Evolutionary conservation across 2,329 filamentous ascomycete species (phyloP), one percentile per base, ranked within the genome.

Genomic region (Cladophialophora bantiana): DNA sequence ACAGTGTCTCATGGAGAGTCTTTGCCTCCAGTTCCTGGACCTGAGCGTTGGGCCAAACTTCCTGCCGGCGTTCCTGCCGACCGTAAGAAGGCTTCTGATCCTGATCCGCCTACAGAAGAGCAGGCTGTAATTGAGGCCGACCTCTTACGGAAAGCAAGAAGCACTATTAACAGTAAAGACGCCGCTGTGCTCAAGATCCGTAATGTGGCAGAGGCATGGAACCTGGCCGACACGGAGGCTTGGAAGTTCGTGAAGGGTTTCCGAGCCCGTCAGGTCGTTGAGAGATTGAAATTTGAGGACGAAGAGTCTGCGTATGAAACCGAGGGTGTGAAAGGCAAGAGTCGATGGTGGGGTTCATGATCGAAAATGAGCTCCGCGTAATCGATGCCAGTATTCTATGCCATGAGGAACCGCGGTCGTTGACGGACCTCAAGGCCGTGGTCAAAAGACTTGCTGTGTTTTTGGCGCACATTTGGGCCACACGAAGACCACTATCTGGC

Each of bases 171-270:
- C 70, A 77, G 74, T 66, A 76, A 77, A 68, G 73, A 79, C 34
- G 73, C 73, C 48, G 78, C 79, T 63, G 71, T 77, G 31, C 75
- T 77, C 68, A 75, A 73, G 62, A 78, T 83, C 56, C 79, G 77
- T 50, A 80, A 81, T 48, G 79, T 82, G 63, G 77, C 80, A 35
- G 82, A 83, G 73, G 81, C 81, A 38, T 83, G 82, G 88, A 89
- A 88, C 73, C 71, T 89, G 70, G 86, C 85, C 1, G 88, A 90
- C 72, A 85, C 86, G 2, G 88, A 90, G 75, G 82, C 84, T 7
- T 90, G 88, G 88, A 84, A 84, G 68, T 90, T 90, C 74, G 83
- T 87, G 31, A 79, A 86, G 62, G 87, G 87, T 5, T 89, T 82
- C 72, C 81, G 83, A 55, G 87, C 86, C 35, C 78, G 87, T 69